These are phyloP conservation scores for Chimonanthus praecox DNA, from an alignment of 164 flowering plant species.

Conservation along the genomic window DNA sequence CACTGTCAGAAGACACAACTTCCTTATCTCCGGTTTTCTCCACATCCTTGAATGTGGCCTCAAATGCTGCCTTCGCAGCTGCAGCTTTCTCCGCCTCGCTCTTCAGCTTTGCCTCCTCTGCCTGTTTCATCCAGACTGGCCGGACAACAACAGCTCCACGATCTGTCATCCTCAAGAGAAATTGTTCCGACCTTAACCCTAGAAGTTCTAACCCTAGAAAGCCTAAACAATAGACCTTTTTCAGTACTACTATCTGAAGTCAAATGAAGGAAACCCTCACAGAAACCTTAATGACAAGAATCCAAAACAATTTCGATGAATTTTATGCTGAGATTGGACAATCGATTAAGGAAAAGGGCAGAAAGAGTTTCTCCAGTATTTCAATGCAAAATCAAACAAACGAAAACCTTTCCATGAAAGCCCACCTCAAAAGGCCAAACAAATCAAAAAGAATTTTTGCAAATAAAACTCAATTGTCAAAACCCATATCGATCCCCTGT, in stretches of 20 bases:
- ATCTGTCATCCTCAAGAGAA: constrained; percentile 40
- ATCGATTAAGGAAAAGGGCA: no score
- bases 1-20: constrained; percentile 50
- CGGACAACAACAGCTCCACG: constrained; percentile 34
- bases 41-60: constrained; percentile 84
- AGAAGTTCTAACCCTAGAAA: background rate
- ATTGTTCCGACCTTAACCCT: background rate
- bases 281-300: no score
- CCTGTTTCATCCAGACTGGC: constrained; percentile 95
- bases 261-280: background rate
- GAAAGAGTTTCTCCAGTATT: no score
- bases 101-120: constrained; percentile 92
- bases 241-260: background rate
- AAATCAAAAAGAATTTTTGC: no score
- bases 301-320: no score
- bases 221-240: background rate
- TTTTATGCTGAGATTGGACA: no score
- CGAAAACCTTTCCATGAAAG: no score
- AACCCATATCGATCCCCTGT: no score
- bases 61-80: constrained; percentile 97
- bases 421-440: no score
- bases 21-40: constrained; percentile 31
- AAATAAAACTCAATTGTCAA: no score
- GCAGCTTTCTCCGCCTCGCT: constrained; percentile 91
- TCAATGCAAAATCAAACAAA: no score